phyloP scores from a whole-genome alignment of 106 monocot species.

The Allium sativum region DNA sequence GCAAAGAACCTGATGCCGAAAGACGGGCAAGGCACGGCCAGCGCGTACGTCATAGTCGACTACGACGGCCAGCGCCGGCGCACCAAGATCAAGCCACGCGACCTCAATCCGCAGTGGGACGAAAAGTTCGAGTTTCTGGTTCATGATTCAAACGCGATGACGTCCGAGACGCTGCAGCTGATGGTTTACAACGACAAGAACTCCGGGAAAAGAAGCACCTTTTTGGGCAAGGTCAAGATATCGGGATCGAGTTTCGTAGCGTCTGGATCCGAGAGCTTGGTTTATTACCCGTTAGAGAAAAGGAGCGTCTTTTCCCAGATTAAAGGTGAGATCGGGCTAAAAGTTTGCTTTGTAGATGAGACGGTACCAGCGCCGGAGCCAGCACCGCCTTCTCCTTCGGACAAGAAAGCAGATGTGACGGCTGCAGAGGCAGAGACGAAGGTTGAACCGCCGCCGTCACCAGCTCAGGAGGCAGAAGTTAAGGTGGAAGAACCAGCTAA shows the following conservation, averaged over 20 bases:
- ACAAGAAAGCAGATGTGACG: constrained; percentile 1
- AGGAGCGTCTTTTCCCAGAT: constrained; percentile 91
- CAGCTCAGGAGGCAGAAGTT: constrained; percentile 4
- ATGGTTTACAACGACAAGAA: constrained; percentile 91
- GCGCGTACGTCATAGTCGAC: constrained; percentile 80
- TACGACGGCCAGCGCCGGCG: constrained; percentile 82
- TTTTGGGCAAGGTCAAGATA: constrained; percentile 80
- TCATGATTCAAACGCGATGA: constrained; percentile 58
- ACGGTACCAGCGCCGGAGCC: constrained; percentile 5
- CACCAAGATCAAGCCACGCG: constrained; percentile 62
- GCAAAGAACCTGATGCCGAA: constrained; percentile 88
- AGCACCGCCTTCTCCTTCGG: neutral
- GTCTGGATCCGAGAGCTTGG: constrained; percentile 39
- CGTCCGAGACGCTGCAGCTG: constrained; percentile 53
- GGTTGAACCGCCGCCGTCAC: neutral
- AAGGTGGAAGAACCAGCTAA: constrained; percentile 10
- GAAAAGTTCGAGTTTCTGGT: constrained; percentile 85
- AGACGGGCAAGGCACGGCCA: constrained; percentile 92
- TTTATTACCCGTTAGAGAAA: constrained; percentile 92
- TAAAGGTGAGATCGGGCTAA: constrained; percentile 82
- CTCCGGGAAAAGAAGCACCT: constrained; percentile 31
- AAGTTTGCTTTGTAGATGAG: constrained; percentile 59
- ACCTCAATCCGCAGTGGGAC: constrained; percentile 87
- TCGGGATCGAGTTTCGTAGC: constrained; percentile 48
- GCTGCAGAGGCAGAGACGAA: constrained; percentile 13